Conservation (phyloP, 495 filamentous ascomycete genomes). For the Xylaria castorea region DNA sequence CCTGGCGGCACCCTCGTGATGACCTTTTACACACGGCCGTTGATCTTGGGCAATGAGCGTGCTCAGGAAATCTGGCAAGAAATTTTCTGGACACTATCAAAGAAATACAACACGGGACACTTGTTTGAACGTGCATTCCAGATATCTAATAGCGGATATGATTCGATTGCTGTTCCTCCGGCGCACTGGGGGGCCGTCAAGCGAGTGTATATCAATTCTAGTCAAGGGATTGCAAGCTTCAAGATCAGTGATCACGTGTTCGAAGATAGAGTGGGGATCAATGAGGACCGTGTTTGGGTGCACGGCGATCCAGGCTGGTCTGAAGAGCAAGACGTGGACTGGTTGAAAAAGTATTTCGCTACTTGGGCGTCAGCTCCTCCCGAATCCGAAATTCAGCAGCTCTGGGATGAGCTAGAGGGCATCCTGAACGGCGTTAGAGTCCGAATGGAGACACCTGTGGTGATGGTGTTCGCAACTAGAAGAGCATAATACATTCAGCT, state of each 20-base stretch:
- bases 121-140: not conserved
- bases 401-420: constrained; percentile 7
- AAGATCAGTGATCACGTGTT: not conserved
- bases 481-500: not conserved
- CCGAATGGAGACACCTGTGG: not conserved
- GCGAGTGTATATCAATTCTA: constrained; percentile 11
- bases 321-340: not conserved
- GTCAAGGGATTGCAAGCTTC: not conserved
- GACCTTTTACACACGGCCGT: constrained; percentile 29
- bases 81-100: not conserved
- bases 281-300: constrained; percentile 6
- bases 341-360: constrained; percentile 7
- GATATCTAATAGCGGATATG: not conserved
- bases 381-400: constrained; percentile 1
- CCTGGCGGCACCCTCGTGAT: constrained; percentile 32
- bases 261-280: not conserved
- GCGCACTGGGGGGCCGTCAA: not conserved
- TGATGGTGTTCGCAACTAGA: constrained; percentile 9
- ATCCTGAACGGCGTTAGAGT: not conserved
- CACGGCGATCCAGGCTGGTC: not conserved
- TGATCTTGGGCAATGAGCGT: constrained; percentile 13
- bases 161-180: not conserved
- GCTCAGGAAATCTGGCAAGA: not conserved
- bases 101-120: not conserved
- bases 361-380: not conserved